Percentiles rank a stretch among this genome's conserved stretches.
These are phyloP conservation scores for Puccinia brachypodii DNA, from an alignment of 1,284 basidiomycete species.

Conservation along the genomic window DNA sequence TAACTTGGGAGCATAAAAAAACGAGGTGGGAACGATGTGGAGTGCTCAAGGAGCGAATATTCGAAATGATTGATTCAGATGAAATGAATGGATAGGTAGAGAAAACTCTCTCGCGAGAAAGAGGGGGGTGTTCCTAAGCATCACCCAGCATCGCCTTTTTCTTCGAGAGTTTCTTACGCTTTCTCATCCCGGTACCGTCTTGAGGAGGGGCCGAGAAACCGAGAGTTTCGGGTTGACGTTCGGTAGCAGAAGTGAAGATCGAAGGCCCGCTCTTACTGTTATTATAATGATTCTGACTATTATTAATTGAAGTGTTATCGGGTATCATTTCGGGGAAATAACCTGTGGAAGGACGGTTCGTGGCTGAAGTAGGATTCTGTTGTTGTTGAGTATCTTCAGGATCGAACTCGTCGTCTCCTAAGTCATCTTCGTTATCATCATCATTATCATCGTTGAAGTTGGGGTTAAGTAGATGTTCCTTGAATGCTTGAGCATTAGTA, in stretches of 20 bases:
- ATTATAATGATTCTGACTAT: no score
- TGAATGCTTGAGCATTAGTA: background rate
- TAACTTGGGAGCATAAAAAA: no score
- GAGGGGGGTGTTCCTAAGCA: background rate
- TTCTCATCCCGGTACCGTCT: slow-evolving; percentile 37
- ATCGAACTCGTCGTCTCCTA: slow-evolving; percentile 9
- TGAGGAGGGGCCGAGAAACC: slow-evolving; percentile 38
- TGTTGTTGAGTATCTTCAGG: background rate
- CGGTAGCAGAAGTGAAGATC: slow-evolving; percentile 3
- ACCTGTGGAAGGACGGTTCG: background rate
- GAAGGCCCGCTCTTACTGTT: background rate
- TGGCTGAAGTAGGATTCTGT: background rate
- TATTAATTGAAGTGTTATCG: background rate
- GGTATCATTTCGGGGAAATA: background rate
- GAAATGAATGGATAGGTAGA: background rate
- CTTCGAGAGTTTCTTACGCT: slow-evolving; percentile 38
- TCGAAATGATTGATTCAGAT: no score
- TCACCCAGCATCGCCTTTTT: slow-evolving; percentile 47
- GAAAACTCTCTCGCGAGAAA: background rate
- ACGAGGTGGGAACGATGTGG: no score
- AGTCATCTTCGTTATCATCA: background rate
- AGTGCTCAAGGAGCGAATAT: no score
- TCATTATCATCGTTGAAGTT: background rate
- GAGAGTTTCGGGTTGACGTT: slow-evolving; percentile 19
- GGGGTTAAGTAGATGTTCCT: slow-evolving; percentile 5